Percentiles rank a stretch among this genome's conserved stretches.
phyloP scores from a whole-genome alignment of 2,329 filamentous ascomycete species.

The Rutstroemia sp. region DNA sequence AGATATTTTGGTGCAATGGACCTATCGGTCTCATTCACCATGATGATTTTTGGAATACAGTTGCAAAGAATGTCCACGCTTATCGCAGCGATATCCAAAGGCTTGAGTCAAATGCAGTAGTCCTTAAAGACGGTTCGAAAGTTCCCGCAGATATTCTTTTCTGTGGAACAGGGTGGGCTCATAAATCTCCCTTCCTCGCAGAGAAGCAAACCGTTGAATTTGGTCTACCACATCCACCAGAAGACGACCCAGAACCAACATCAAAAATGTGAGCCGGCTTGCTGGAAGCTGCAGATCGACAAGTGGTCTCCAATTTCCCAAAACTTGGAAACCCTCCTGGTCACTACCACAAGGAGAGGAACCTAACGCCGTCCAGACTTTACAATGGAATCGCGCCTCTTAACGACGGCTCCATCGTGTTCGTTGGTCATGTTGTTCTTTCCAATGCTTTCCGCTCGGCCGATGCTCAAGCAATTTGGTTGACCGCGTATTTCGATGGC shows the following conservation, averaged over 20 bases:
- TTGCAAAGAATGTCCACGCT: constrained; percentile 16
- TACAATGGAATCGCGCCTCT: constrained; percentile 6
- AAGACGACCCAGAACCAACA: constrained; percentile 13
- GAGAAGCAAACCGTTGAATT: constrained; percentile 16
- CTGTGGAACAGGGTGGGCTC: constrained; percentile 25
- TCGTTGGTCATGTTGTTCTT: constrained; percentile 2
- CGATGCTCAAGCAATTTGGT: constrained; percentile 8
- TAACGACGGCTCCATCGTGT: not conserved
- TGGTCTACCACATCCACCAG: constrained; percentile 20
- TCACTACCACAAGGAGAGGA: not conserved
- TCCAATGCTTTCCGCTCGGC: not conserved
- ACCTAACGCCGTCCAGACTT: constrained; percentile 3
- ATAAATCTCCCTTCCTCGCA: constrained; percentile 22
- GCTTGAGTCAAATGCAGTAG: constrained; percentile 14
- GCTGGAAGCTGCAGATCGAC: constrained; percentile 5
- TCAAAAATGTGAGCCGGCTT: constrained; percentile 21
- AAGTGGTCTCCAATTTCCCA: constrained; percentile 3
- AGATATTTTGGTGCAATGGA: constrained; percentile 25
- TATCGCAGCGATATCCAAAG: constrained; percentile 12
- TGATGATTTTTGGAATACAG: constrained; percentile 22
- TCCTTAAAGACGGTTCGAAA: constrained; percentile 12
- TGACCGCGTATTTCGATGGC: constrained; percentile 8
- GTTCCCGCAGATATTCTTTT: constrained; percentile 21
- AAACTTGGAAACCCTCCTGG: constrained; percentile 4
- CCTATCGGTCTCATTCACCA: constrained; percentile 24